These are phyloP conservation scores for Agaricales sp. DNA, from an alignment of 1,284 basidiomycete genomes.

Conservation along the genomic window DNA sequence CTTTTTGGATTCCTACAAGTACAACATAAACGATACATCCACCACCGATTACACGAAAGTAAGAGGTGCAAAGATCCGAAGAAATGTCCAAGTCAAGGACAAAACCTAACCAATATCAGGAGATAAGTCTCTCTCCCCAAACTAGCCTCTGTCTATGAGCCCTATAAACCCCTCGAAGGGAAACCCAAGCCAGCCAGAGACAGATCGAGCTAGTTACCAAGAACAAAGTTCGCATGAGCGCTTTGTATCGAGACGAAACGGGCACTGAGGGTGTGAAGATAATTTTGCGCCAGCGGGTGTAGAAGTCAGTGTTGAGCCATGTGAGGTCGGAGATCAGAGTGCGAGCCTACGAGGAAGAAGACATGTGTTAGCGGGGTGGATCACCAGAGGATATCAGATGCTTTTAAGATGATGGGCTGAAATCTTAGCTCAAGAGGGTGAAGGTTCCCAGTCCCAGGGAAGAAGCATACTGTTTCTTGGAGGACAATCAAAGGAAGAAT, in stretches of 20 bases:
- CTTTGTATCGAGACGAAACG: slow-evolving; percentile 57
- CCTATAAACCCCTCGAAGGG: slow-evolving; percentile 50
- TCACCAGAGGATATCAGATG: not conserved
- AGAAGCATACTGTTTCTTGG: too few species aligned
- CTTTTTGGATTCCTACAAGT: too few species aligned
- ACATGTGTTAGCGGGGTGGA: not conserved
- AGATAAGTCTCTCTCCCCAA: slow-evolving; percentile 69
- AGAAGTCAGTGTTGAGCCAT: slow-evolving; percentile 68
- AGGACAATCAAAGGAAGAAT: not conserved
- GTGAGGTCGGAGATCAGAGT: slow-evolving; percentile 46
- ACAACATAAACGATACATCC: too few species aligned
- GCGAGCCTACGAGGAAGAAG: slow-evolving; percentile 36
- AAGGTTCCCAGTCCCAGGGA: too few species aligned
- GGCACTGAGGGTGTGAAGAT: slow-evolving; percentile 62
- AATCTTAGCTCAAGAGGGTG: too few species aligned
- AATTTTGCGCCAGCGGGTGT: slow-evolving; percentile 57
- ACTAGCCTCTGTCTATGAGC: slow-evolving; percentile 63
- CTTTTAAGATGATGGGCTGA: not conserved
- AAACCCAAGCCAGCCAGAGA: slow-evolving; percentile 50
- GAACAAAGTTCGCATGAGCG: slow-evolving; percentile 48
- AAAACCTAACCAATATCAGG: slow-evolving; percentile 31
- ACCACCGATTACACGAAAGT: too few species aligned
- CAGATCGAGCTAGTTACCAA: slow-evolving; percentile 42
- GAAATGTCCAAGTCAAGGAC: too few species aligned
- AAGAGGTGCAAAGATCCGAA: too few species aligned